Evolutionary conservation across 176 grass and related monocot species (phyloP).

Genomic region (Bothriochloa decipiens): DNA sequence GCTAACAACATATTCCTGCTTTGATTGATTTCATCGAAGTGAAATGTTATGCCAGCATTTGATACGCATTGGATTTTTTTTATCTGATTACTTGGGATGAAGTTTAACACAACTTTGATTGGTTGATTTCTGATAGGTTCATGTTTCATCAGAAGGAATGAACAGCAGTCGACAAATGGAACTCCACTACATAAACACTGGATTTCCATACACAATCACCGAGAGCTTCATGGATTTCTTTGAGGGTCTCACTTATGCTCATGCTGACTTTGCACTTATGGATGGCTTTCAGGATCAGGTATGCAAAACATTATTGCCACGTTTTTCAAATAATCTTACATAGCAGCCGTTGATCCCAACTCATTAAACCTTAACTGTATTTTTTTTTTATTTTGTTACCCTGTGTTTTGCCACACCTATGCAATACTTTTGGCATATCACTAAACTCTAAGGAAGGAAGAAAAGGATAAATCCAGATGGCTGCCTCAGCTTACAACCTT

Average conservation of each 20-base stretch:
- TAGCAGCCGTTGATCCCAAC: not conserved
- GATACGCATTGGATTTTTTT: not conserved
- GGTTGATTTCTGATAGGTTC: conserved; percentile 47
- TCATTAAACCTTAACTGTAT: not conserved
- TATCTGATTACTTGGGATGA: conserved; percentile 1
- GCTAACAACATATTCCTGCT: not conserved
- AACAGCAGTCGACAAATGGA: conserved; percentile 77
- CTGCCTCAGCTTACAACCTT: not conserved
- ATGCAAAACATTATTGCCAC: not conserved
- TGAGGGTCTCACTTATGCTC: conserved; percentile 89
- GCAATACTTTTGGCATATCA: not conserved
- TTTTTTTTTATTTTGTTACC: not conserved
- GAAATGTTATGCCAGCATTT: not conserved
- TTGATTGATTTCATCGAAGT: conserved; percentile 13
- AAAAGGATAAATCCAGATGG: not conserved
- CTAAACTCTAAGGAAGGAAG: not conserved
- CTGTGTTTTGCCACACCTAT: not conserved
- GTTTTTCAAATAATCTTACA: conserved; percentile 28
- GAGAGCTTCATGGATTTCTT: conserved; percentile 99
- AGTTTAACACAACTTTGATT: not conserved
- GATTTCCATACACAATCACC: conserved; percentile 80
- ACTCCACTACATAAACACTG: conserved; percentile 95
- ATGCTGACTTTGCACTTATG: conserved; percentile 75
- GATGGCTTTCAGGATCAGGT: conserved; percentile 92
- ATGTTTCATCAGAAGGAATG: conserved; percentile 56